Conservation (phyloP, 2,329 filamentous ascomycete species). For the Neopestalotiopsis clavispora region DNA sequence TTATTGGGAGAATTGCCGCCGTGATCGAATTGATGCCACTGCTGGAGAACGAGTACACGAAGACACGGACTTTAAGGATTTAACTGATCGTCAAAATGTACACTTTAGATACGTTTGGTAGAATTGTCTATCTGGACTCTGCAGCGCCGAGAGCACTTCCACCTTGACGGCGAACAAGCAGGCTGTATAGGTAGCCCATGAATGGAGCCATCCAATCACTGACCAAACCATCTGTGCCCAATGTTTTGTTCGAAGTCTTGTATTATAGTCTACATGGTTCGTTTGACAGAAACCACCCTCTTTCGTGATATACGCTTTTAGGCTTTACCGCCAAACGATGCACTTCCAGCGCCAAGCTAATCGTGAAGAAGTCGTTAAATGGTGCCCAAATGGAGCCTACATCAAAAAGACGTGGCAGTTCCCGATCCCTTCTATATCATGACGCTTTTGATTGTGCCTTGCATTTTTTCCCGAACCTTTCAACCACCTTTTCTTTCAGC, state of each 20-base stretch:
- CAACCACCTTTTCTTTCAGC: conserved; percentile 1
- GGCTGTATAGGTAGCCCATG: no score
- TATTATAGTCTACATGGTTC: conserved; percentile 15
- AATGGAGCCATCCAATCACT: no score
- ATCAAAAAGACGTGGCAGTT: neutral
- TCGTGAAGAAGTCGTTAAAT: conserved; percentile 14
- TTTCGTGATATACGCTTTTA: conserved; percentile 14
- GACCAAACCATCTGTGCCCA: no score
- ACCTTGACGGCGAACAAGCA: neutral
- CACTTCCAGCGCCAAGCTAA: conserved; percentile 12
- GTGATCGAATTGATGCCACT: conserved; percentile 28
- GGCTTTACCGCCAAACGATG: conserved; percentile 2
- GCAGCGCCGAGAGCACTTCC: neutral
- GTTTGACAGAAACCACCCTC: conserved; percentile 8
- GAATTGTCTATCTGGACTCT: neutral
- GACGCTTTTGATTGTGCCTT: conserved; percentile 7
- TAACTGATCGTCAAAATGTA: conserved; percentile 49
- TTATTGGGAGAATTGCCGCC: conserved; percentile 43
- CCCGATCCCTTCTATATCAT: neutral
- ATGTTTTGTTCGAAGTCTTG: conserved; percentile 1
- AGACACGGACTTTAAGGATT: conserved; percentile 39
- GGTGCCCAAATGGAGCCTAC: neutral
- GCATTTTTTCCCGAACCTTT: neutral
- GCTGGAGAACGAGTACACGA: conserved; percentile 3
- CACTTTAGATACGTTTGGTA: conserved; percentile 43